These are phyloP conservation scores for Primulina eburnea DNA, from an alignment of 257 asterid genomes.

Conservation along the genomic window DNA sequence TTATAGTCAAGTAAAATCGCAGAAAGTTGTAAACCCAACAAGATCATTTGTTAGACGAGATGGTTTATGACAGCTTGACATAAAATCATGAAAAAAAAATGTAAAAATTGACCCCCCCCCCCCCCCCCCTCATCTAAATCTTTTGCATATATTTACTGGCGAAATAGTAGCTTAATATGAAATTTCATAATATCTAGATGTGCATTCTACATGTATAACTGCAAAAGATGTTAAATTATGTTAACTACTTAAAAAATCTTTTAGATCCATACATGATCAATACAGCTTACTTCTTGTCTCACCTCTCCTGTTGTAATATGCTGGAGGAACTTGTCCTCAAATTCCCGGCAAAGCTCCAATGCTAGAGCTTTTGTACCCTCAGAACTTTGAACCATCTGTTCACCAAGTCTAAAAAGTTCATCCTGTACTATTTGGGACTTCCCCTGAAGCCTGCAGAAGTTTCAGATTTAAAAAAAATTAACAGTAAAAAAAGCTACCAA, in stretches of 20 bases:
- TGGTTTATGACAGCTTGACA: neutral
- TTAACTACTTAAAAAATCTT: neutral
- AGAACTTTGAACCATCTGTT: conserved; percentile 80
- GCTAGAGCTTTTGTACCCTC: conserved; percentile 98
- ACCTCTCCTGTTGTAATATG: conserved; percentile 94
- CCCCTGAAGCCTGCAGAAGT: conserved; percentile 80
- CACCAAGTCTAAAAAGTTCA: conserved; percentile 92
- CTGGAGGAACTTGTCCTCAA: conserved; percentile 98
- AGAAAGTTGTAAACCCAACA: neutral
- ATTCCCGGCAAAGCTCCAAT: conserved; percentile 97
- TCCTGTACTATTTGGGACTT: conserved; percentile 94
- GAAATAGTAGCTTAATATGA: neutral
- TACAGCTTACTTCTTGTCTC: conserved; percentile 21
- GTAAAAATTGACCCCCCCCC: neutral
- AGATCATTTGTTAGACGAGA: neutral
- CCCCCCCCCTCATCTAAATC: neutral
- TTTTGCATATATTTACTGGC: neutral
- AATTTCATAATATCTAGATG: conserved; percentile 12
- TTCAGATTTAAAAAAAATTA: conserved; percentile 12
- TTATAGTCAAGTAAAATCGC: neutral
- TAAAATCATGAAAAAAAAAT: neutral
- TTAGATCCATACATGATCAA: conserved; percentile 3
- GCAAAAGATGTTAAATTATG: neutral
- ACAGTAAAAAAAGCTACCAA: conserved; percentile 16
- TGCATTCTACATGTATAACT: neutral